These are phyloP conservation scores for Bipolaris victoriae DNA, from an alignment of 2,329 filamentous ascomycete genomes.

Conservation along the genomic window DNA sequence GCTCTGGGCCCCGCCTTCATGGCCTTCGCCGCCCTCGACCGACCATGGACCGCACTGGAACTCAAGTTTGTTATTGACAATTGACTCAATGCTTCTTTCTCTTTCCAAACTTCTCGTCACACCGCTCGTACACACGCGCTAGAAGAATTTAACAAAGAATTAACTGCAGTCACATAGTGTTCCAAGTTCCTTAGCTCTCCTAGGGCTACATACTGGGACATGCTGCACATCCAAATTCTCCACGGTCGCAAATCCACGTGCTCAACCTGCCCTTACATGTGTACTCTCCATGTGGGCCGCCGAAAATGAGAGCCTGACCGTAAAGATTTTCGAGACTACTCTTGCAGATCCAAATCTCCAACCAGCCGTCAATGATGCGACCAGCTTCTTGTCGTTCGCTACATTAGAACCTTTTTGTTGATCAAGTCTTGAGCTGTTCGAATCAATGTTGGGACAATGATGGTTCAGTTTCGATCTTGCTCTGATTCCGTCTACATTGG, in stretches of 20 bases:
- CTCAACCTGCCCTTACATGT: neutral
- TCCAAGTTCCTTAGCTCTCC: neutral
- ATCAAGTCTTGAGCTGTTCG: too few species aligned
- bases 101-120: neutral
- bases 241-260: neutral
- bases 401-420: too few species aligned
- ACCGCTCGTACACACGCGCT: neutral
- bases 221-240: neutral
- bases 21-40: conserved; percentile 5
- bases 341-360: conserved; percentile 1
- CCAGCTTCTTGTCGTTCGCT: neutral
- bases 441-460: too few species aligned
- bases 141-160: neutral
- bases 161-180: neutral
- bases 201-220: neutral
- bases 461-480: too few species aligned
- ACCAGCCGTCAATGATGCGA: neutral
- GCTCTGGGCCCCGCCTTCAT: conserved; percentile 1
- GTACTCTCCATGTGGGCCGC: neutral
- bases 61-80: neutral
- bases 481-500: too few species aligned
- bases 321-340: neutral
- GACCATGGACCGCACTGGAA: neutral
- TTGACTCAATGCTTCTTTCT: neutral
- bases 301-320: neutral